Evolutionary conservation across 2,329 filamentous ascomycete species (phyloP).

Genomic region (Botrytis galanthina): DNA sequence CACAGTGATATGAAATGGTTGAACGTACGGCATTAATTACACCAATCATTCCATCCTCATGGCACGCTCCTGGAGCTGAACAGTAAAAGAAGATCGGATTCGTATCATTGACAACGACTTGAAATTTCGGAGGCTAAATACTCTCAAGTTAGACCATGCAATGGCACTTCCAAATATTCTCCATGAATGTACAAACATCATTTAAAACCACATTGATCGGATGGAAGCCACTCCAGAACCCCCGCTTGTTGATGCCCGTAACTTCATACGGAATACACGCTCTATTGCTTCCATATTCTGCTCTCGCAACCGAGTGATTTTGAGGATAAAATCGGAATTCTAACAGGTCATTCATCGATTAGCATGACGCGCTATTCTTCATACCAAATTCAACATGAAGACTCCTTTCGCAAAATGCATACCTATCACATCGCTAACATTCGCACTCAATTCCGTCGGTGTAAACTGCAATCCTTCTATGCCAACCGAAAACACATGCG

Average conservation of each 20-base stretch:
- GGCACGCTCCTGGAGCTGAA: constrained; percentile 64
- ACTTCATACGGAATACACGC: constrained; percentile 64
- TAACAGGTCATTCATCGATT: constrained; percentile 21
- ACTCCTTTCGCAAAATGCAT: background rate
- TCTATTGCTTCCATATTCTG: constrained; percentile 48
- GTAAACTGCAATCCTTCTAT: constrained; percentile 25
- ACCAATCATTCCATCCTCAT: constrained; percentile 67
- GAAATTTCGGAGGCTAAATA: constrained; percentile 42
- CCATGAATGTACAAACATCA: constrained; percentile 41
- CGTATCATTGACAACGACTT: constrained; percentile 57
- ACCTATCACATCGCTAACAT: constrained; percentile 32
- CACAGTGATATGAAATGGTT: background rate
- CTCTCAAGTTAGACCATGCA: background rate
- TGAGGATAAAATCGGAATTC: constrained; percentile 60
- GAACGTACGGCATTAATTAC: constrained; percentile 66
- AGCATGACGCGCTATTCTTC: background rate
- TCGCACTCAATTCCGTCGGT: constrained; percentile 27
- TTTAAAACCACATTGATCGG: constrained; percentile 43
- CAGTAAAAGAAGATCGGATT: constrained; percentile 70
- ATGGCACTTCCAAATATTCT: background rate
- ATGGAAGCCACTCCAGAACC: constrained; percentile 54
- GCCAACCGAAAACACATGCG: constrained; percentile 21
- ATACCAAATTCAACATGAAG: background rate
- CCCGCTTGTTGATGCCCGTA: constrained; percentile 48
- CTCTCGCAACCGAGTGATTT: constrained; percentile 61